phyloP scores from a whole-genome alignment of 2,329 filamentous ascomycete genomes.

The Dactylella cylindrospora region DNA sequence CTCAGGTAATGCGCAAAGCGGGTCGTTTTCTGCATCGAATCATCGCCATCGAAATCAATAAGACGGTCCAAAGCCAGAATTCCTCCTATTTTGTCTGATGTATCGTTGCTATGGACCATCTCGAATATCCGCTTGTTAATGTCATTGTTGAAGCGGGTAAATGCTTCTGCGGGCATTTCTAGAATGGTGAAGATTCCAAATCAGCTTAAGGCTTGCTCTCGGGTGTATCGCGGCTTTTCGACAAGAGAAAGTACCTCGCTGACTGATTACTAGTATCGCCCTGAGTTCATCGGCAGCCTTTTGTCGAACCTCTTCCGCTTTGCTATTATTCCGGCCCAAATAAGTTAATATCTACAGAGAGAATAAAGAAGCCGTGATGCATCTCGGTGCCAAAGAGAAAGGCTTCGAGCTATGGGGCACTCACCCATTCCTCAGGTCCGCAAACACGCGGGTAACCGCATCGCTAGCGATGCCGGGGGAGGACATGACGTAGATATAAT shows the following conservation, averaged over 20 bases:
- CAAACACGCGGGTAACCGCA: constrained; percentile 33
- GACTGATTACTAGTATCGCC: constrained; percentile 54
- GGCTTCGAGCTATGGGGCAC: not conserved
- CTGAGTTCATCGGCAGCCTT: constrained; percentile 55
- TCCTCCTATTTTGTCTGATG: constrained; percentile 84
- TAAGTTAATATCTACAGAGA: not conserved
- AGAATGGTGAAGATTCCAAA: constrained; percentile 45
- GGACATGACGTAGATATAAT: constrained; percentile 17
- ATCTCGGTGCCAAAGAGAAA: not conserved
- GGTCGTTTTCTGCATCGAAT: constrained; percentile 88
- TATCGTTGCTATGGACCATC: constrained; percentile 82
- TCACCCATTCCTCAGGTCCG: constrained; percentile 38
- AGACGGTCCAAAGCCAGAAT: constrained; percentile 88
- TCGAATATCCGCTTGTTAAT: constrained; percentile 67
- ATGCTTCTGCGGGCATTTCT: constrained; percentile 81
- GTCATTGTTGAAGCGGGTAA: constrained; percentile 68
- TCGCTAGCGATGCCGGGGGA: constrained; percentile 25
- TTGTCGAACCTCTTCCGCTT: constrained; percentile 55
- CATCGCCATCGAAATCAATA: constrained; percentile 94
- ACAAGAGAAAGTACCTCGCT: constrained; percentile 53
- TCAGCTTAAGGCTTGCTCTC: constrained; percentile 45
- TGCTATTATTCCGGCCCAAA: constrained; percentile 42
- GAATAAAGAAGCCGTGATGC: not conserved
- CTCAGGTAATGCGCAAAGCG: constrained; percentile 90
- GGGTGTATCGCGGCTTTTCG: constrained; percentile 7